Conservation (phyloP, 73 alveolate species). For the Paramecium tetraurelia region DNA sequence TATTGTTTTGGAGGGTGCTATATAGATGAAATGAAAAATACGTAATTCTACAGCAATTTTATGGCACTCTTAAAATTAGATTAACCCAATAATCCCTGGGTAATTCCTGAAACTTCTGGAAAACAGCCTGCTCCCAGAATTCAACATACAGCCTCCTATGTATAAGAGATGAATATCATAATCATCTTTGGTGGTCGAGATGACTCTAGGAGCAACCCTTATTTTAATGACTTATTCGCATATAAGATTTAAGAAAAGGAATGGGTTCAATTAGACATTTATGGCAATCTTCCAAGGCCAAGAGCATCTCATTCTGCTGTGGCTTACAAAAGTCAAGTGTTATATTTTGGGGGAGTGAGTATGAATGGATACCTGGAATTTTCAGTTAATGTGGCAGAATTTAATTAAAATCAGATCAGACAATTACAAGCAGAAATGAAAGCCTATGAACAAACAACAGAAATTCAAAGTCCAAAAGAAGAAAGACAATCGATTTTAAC, state of each 20-base stretch:
- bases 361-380: neutral
- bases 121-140: neutral
- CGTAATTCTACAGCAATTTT: neutral
- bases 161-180: neutral
- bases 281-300: neutral
- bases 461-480: neutral
- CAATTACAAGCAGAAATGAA: neutral
- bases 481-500: neutral
- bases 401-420: neutral
- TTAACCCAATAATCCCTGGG: neutral
- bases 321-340: neutral
- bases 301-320: slow-evolving; percentile 26
- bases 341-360: neutral
- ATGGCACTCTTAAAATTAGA: slow-evolving; percentile 16
- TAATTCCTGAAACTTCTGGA: slow-evolving; percentile 7
- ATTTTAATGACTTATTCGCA: slow-evolving; percentile 22
- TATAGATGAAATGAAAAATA: neutral
- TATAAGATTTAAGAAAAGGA: slow-evolving; percentile 2
- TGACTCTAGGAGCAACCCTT: neutral
- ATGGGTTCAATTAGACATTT: slow-evolving; percentile 12
- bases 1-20: slow-evolving; percentile 51
- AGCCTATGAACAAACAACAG: neutral
- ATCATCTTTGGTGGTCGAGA: slow-evolving; percentile 42
- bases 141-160: neutral
- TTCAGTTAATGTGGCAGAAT: neutral